Evolutionary conservation across 2,329 filamentous ascomycete genomes (phyloP), one percentile per base, ranked within the genome.

Genomic region (Leptographium flavum): DNA sequence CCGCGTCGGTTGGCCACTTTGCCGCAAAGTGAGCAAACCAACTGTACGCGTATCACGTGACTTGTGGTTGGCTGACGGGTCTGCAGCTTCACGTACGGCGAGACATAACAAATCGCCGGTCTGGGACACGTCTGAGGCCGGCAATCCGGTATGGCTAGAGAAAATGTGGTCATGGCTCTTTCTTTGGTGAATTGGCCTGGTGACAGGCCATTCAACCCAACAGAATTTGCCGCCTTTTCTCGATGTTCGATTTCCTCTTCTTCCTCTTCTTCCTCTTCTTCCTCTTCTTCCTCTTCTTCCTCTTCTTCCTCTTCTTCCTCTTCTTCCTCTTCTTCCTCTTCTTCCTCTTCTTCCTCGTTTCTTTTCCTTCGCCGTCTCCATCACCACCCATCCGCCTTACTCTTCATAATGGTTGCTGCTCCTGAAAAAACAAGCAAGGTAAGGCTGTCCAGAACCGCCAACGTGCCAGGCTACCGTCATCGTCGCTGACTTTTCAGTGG

Each of bases 11-110:
- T 4, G 64, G 68, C 25, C 55, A 59, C 8, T 71, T 67, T 50
- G 53, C 57, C 30, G 50, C 63, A 27, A 65, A 69, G 68, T 71
- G 57, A 60, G 68, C 63, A 27, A 65, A 69, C 68, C 71, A 57
- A 60, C 68, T 53, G 5, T 23, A 32, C n/a, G 5, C 3, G 5
- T 13, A 2, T 33, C 23, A 23, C 10, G 11, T n/a, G 14, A 14
- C n/a, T 14, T n/a, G 10, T 2, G n/a, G 9, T 32, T 2, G 5
- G 21, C 32, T 39, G 40, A 44, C 32, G 23, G 23, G 4, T 19
- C 15, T 9, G 17, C 36, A 47, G 41, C 14, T 50, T 47, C 25
- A 37, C 36, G 14, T 50, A 50, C 21, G 49, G 45, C 10, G 48
- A 48, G 39, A 44, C 46, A 40, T 50, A 44, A 31, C 15, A 41